Conservation (phyloP, 2,329 filamentous ascomycete species). For the Atkinsonella texensis region DNA sequence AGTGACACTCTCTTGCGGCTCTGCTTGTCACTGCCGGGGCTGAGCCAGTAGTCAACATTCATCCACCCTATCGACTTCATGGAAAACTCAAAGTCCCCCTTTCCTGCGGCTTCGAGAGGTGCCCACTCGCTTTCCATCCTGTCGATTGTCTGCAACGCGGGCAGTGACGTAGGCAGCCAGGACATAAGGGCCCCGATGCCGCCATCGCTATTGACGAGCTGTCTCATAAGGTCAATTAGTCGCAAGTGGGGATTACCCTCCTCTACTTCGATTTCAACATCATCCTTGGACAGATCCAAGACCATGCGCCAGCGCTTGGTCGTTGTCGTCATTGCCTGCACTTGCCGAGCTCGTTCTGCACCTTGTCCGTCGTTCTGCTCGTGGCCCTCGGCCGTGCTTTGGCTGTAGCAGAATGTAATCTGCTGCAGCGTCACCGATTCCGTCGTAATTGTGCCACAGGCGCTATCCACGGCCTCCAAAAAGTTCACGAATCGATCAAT, state of each 20-base stretch:
- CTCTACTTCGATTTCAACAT: constrained; percentile 48
- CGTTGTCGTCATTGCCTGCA: constrained; percentile 6
- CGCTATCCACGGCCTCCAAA: constrained; percentile 49
- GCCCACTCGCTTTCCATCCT: constrained; percentile 46
- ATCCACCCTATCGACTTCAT: constrained; percentile 46
- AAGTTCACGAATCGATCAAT: constrained; percentile 62
- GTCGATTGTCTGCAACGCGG: constrained; percentile 50
- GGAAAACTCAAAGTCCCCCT: constrained; percentile 38
- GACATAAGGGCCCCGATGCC: constrained; percentile 41
- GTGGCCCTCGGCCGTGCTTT: constrained; percentile 10
- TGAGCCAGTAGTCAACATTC: constrained; percentile 39
- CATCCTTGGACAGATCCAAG: constrained; percentile 41
- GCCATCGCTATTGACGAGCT: constrained; percentile 41
- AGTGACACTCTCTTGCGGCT: constrained; percentile 30
- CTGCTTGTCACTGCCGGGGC: constrained; percentile 10
- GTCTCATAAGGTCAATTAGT: constrained; percentile 45
- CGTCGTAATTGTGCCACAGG: constrained; percentile 41
- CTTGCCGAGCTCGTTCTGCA: not conserved
- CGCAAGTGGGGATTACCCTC: constrained; percentile 55
- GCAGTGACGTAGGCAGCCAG: constrained; percentile 48
- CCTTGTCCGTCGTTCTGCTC: not conserved
- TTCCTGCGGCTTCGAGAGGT: constrained; percentile 25
- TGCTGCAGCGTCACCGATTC: constrained; percentile 48
- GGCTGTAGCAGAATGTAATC: constrained; percentile 57
- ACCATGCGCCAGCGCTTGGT: constrained; percentile 36